phyloP scores from a whole-genome alignment of 331 rosid species.

The Pyrus hybrid region DNA sequence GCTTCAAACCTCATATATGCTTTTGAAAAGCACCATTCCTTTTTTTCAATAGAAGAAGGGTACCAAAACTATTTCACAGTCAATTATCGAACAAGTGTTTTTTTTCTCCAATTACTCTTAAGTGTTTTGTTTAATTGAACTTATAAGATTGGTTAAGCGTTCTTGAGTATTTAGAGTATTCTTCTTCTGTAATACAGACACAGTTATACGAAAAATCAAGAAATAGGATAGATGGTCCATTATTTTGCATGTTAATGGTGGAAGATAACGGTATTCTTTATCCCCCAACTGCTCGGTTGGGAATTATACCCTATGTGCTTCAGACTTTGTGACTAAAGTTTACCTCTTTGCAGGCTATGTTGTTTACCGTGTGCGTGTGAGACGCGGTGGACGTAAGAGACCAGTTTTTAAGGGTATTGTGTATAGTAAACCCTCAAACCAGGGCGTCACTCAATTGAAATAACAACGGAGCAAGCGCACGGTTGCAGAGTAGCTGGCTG shows the following conservation, averaged over 20 bases:
- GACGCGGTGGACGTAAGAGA: slow-evolving; percentile 64
- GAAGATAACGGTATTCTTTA: neutral
- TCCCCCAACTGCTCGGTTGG: neutral
- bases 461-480: slow-evolving; percentile 71
- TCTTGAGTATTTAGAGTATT: neutral
- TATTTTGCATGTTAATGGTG: neutral
- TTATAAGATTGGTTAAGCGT: neutral
- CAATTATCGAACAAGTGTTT: too few relatives aligned
- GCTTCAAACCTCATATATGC: too few relatives aligned
- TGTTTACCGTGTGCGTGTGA: slow-evolving; percentile 65
- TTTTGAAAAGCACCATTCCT: too few relatives aligned
- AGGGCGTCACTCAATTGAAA: slow-evolving; percentile 63
- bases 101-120: too few relatives aligned
- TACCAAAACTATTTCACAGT: too few relatives aligned
- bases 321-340: neutral
- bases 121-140: too few relatives aligned
- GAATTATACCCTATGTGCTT: neutral
- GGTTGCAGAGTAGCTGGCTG: slow-evolving; percentile 29
- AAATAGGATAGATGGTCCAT: neutral
- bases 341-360: slow-evolving; percentile 47
- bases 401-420: slow-evolving; percentile 72
- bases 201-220: neutral
- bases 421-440: slow-evolving; percentile 79
- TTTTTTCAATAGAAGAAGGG: too few relatives aligned
- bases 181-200: neutral